Evolutionary conservation across 1,284 basidiomycete genomes (phyloP), one percentile per base, ranked within the genome.

Genomic region (Ustilago tritici): DNA sequence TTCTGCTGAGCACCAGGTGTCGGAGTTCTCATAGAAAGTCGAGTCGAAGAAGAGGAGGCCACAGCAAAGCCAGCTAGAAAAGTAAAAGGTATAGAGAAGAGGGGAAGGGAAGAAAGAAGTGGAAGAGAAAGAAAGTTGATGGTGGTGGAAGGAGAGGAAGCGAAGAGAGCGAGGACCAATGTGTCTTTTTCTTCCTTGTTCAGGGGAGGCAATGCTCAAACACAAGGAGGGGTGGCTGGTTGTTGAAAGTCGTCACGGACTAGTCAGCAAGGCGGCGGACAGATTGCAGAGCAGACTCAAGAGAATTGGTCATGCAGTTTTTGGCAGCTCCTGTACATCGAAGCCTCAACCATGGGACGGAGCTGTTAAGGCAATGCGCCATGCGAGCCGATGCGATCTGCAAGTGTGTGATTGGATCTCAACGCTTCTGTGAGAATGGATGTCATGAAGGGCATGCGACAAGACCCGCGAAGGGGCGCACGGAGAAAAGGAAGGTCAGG

Each of bases 141-240:
- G 64, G 67, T 75, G 72, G 72, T 75, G 41, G 67, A 64, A 47
- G 40, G 65, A 59, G 17, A 28, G 9, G 36, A n/a, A 47, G 28
- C 31, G 34, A n/a, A 4, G 11, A 38, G 12, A 9, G 40, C 28
- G 54, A 35, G 12, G 35, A 43, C 34, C 10, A 34, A 14, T 46
- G 50, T 28, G 5, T 40, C 28, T 34, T 12, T 38, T 35, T 4
- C 15, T n/a, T 34, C 28, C 28, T 31, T 15, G 38, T 8, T 31
- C 5, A 28, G 31, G 31, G 31, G 49, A 17, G 11, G 15, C 12
- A 32, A 50, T 7, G 10, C 15, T 10, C 15, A 10, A 2, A 11
- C 11, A 40, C 2, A 40, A 17, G 31, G 28, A 53, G 6, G 55
- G 19, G 56, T 57, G 43, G 56, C 41, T 46, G 31, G 57, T 61